Base-by-base conservation (phyloP, 1,284 basidiomycete species). In the Sporisorium exsertum region DNA sequence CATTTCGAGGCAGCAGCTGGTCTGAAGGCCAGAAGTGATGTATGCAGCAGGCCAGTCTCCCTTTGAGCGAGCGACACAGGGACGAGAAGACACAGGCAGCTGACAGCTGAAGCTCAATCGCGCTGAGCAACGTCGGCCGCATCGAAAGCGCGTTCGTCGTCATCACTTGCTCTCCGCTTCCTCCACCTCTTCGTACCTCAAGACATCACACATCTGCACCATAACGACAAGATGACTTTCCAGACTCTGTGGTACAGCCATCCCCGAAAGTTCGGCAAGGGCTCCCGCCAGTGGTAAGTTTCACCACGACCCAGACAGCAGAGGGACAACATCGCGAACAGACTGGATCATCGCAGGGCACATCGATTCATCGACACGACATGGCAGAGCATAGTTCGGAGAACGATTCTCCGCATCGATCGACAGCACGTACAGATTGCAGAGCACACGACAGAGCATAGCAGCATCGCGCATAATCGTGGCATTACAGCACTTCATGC, bases 261-360 rank as follows among this genome's bases (percentile, higher is more conserved):
- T 74, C 78, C 78, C 58, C 78, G 79, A 73, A 79, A 80, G 69
- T 80, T 72, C 73, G 81, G 80, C 65, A 85, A 85, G 79, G 83
- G 83, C 65, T 80, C 81, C 24, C 83, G 83, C 35, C 65, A 78
- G 57, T 85, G 82, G 82, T 84, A 61, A 74, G 82, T 82, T 51
- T 73, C 47, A 51, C n/a, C 50, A 26, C 35, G 35, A 40, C n/a
- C 10, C 33, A 63, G 22, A 18, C 29, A 29, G n/a, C 51, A 35
- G 27, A 29, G 13, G 26, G 32, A 35, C 43, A 35, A 56, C 58
- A 47, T 37, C 26, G 50, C 57, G n/a, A n/a, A n/a, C n/a, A n/a
- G n/a, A 60, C 42, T 45, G 45, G 4, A 40, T 27, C 13, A 49
- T 22, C 13, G 18, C 22, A 49, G 20, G 58, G 43, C 61, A 54